Percentiles rank a stretch among this genome's conserved stretches.
These are phyloP conservation scores for Globisporangium abappressorium DNA, from an alignment of 352 stramenopile species.

Conservation along the genomic window DNA sequence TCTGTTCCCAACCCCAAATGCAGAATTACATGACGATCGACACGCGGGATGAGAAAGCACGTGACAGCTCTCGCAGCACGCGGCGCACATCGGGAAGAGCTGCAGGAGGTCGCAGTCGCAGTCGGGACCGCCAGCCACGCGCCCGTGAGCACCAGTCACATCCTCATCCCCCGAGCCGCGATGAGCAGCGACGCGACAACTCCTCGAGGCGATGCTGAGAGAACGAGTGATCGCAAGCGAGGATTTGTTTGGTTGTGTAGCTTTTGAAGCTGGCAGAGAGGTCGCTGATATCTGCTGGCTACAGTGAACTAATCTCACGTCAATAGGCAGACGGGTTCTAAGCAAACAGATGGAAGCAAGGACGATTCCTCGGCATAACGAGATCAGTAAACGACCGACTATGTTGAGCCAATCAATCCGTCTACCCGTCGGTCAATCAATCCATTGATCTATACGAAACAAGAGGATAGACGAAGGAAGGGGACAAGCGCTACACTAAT, in stretches of 20 bases:
- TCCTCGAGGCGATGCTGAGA: slow-evolving; percentile 3
- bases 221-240: background rate
- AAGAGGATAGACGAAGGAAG: background rate
- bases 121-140: background rate
- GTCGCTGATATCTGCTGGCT: background rate
- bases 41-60: slow-evolving; percentile 27
- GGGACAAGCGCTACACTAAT: background rate
- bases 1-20: background rate
- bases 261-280: background rate
- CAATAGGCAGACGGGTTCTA: background rate
- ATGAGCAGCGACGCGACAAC: slow-evolving; percentile 2
- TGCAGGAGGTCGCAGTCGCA: slow-evolving; percentile 6
- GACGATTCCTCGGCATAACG: background rate
- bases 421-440: background rate
- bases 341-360: background rate
- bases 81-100: background rate
- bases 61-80: background rate
- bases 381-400: background rate
- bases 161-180: background rate
- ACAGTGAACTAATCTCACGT: too few species aligned
- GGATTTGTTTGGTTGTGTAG: background rate
- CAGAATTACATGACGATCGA: slow-evolving; percentile 80
- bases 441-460: background rate
- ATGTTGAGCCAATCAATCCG: background rate
- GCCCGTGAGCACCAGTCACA: background rate